phyloP scores from a whole-genome alignment of 768 basidiomycete genomes.

The Rhizopogon salebrosus region DNA sequence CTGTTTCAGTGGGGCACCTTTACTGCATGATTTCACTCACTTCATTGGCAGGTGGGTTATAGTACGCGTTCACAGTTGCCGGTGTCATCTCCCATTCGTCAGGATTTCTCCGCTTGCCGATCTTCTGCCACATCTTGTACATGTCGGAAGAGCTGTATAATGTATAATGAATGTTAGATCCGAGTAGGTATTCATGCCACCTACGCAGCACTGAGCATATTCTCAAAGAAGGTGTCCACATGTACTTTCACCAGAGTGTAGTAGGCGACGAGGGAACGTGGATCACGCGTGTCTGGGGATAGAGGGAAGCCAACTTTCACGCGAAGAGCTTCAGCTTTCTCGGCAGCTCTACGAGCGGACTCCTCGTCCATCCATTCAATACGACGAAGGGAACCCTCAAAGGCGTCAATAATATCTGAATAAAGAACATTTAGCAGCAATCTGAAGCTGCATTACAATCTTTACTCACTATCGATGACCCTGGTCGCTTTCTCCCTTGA shows the following conservation, averaged over 20 bases:
- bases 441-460: neutral
- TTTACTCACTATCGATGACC: constrained; percentile 65
- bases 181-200: neutral
- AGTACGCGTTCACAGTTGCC: constrained; percentile 85
- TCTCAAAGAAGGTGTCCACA: constrained; percentile 75
- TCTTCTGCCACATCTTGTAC: constrained; percentile 65
- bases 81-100: constrained; percentile 88
- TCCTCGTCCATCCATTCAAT: constrained; percentile 91
- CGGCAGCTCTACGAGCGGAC: constrained; percentile 75
- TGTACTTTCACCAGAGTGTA: constrained; percentile 67
- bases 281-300: constrained; percentile 74
- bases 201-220: constrained; percentile 64
- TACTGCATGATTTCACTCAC: constrained; percentile 29
- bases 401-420: constrained; percentile 73
- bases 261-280: constrained; percentile 66
- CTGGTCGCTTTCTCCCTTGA: constrained; percentile 77
- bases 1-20: neutral
- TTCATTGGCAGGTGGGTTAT: constrained; percentile 83
- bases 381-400: constrained; percentile 67
- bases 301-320: constrained; percentile 93
- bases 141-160: constrained; percentile 48
- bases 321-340: constrained; percentile 59
- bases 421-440: constrained; percentile 14
- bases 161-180: constrained; percentile 7
- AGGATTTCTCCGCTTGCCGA: constrained; percentile 66